Evolutionary conservation across 2,329 filamentous ascomycete genomes (phyloP), one percentile per base, ranked within the genome.

Genomic region (Cladophialophora exuberans): DNA sequence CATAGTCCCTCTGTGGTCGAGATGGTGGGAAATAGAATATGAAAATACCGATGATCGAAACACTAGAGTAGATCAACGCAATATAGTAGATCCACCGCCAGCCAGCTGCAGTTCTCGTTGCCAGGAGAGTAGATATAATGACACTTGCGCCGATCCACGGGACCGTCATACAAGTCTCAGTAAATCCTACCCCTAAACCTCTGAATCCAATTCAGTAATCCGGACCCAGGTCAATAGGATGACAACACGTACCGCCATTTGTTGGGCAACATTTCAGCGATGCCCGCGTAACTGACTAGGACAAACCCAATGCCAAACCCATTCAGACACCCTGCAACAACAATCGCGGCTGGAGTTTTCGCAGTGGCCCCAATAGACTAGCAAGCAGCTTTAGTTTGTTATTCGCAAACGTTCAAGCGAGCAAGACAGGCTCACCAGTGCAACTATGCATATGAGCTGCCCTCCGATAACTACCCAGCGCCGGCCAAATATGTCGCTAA

Each of bases 61-160:
- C 4, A 3, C 30, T 39, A 15, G 35, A 39, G 20, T 41, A 54
- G 26, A 54, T 57, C 22, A 57, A 38, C 33, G 39, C 49, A 17
- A 61, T 47, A 26, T 56, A 80, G 64, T 77, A 82, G 52, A 67
- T 73, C 76, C 77, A 79, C 33, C 79, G 70, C 78, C 79, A 82
- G 15, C 69, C 65, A 3, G 69, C 64, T 3, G 60, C 64, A 1
- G 77, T 79, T 44, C 76, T 49, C 13, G 46, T 15, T 20, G 38
- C 39, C 46, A 49, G 23, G 18, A 5, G 20, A 15, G 46, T 49
- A 23, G 46, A 22, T 23, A 18, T 42, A 22, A 18, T 6, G 23
- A n/a, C 4, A 2, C 4, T 18, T 42, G 20, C 4, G 13, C 10
- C 20, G 15, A 13, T 20, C 7, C 3, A 23, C 17, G 15, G 28